phyloP scores from a whole-genome alignment of 805 yeast genomes.

The Starmerella apicola region DNA sequence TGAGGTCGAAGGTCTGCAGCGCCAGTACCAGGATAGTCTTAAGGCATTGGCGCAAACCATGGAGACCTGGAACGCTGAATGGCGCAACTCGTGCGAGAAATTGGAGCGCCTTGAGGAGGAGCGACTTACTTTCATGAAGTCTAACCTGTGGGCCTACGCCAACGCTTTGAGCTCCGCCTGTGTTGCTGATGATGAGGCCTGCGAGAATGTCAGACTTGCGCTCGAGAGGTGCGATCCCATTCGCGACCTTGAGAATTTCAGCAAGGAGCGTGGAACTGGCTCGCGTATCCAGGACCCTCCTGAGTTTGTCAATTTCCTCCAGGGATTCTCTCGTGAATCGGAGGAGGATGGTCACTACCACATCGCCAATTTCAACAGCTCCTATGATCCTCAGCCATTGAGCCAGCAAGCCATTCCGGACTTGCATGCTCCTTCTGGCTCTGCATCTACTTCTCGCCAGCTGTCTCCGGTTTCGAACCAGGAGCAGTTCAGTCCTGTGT shows the following conservation, averaged over 20 bases:
- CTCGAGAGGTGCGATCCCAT: conserved; percentile 58
- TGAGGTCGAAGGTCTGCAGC: conserved; percentile 33
- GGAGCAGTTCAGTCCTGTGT: conserved; percentile 4
- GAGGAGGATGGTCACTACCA: conserved; percentile 22
- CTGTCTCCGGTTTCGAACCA: conserved; percentile 1
- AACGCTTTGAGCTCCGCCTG: conserved; percentile 64
- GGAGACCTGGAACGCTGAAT: conserved; percentile 57
- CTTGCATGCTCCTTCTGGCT: conserved; percentile 3
- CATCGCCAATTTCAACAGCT: conserved; percentile 28
- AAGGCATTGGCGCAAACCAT: conserved; percentile 42
- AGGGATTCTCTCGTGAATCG: conserved; percentile 30
- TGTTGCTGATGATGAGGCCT: conserved; percentile 64
- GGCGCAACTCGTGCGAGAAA: conserved; percentile 51
- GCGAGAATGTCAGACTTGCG: conserved; percentile 53
- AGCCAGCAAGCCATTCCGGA: conserved; percentile 4
- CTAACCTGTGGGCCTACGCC: conserved; percentile 66
- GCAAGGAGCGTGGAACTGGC: conserved; percentile 51
- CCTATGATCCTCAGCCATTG: conserved; percentile 2
- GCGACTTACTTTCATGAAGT: conserved; percentile 53
- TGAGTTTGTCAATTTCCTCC: conserved; percentile 47
- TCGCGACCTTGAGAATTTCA: conserved; percentile 45
- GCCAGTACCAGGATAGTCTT: conserved; percentile 47
- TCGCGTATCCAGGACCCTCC: conserved; percentile 46
- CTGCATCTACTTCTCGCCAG: conserved; percentile 1
- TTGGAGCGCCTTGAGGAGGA: conserved; percentile 61